Evolutionary conservation across 768 basidiomycete species (phyloP).

Genomic region (Tulasnella sp.): DNA sequence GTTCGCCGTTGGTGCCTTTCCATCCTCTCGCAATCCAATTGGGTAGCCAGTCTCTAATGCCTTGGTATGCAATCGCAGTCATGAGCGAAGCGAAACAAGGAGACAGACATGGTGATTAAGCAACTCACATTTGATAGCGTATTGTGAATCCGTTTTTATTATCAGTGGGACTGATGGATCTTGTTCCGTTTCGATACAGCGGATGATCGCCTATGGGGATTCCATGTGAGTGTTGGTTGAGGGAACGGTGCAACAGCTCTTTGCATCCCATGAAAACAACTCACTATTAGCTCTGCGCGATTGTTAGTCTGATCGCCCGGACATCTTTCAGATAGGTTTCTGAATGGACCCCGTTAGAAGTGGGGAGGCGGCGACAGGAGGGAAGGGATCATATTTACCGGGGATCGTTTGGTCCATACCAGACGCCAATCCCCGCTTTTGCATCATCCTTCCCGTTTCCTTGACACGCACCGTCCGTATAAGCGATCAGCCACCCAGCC

Average conservation of each 20-base stretch:
- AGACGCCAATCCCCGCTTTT: conserved; percentile 77
- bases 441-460: conserved; percentile 63
- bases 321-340: conserved; percentile 59
- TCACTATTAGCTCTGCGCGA: conserved; percentile 74
- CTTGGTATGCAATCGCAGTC: conserved; percentile 29
- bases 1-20: conserved; percentile 34
- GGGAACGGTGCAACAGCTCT: too few relatives aligned
- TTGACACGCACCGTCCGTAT: conserved; percentile 79
- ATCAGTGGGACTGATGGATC: conserved; percentile 47
- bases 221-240: neutral
- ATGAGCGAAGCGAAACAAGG: neutral
- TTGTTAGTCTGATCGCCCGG: conserved; percentile 75
- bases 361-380: neutral
- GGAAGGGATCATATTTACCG: conserved; percentile 36
- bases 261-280: conserved; percentile 24
- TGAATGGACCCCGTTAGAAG: conserved; percentile 26
- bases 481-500: conserved; percentile 43
- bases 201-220: conserved; percentile 58
- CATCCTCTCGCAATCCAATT: conserved; percentile 52
- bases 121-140: conserved; percentile 61
- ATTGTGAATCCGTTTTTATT: conserved; percentile 79
- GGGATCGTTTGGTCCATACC: conserved; percentile 63
- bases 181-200: conserved; percentile 57
- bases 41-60: conserved; percentile 54
- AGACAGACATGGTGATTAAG: neutral